A percentile compares a stretch with the other conserved stretches of the same genome.
These are phyloP conservation scores for Scedosporium apiospermum DNA, from an alignment of 2,329 filamentous ascomycete species.

Conservation along the genomic window DNA sequence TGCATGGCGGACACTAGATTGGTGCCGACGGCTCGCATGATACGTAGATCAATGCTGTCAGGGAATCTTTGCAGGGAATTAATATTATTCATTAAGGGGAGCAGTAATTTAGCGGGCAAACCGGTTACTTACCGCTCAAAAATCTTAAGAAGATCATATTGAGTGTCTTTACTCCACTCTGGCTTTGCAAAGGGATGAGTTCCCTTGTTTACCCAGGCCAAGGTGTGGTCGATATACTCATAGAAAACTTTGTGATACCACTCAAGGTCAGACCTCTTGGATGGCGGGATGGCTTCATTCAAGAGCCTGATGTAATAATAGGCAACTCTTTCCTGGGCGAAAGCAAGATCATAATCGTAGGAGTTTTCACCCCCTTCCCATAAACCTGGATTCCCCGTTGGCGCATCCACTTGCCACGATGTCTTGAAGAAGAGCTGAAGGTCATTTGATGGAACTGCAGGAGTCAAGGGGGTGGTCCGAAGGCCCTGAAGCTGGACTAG, in stretches of 20 bases:
- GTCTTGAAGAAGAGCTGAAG: not conserved
- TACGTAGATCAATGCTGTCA: not conserved
- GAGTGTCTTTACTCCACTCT: not conserved
- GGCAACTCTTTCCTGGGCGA: not conserved
- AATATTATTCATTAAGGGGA: not conserved
- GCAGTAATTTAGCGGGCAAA: not conserved
- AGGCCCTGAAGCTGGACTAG: not conserved
- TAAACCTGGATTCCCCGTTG: not conserved
- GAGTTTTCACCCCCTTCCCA: not conserved
- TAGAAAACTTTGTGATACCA: not conserved
- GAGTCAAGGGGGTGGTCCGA: not conserved
- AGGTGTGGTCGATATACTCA: not conserved
- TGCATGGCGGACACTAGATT: slow-evolving; percentile 20
- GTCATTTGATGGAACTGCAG: not conserved
- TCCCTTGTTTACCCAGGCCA: not conserved
- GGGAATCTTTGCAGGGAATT: not conserved
- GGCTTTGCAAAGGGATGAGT: not conserved
- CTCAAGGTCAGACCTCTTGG: not conserved
- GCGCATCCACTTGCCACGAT: not conserved
- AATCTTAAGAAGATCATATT: not conserved
- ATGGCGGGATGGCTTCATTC: not conserved
- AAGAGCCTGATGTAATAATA: not conserved
- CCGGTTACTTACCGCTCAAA: not conserved
- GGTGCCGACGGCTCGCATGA: slow-evolving; percentile 17
- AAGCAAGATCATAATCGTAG: not conserved